Conservation (phyloP, 805 yeast genomes). For the Lipomyces sp. region DNA sequence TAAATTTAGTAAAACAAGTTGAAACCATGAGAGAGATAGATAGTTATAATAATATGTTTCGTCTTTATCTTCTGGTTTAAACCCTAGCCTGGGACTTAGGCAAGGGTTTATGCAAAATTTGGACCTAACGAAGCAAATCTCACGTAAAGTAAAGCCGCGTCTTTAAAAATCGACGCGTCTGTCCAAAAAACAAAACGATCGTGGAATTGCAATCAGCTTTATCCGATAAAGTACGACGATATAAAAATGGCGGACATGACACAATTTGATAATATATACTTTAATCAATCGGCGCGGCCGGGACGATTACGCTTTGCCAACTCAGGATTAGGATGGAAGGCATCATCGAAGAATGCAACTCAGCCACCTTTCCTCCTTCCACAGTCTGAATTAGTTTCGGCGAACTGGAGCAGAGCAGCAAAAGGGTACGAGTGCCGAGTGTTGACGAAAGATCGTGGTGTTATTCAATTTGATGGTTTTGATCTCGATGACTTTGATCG, state of each 20-base stretch:
- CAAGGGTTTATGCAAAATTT: too few species aligned
- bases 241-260: slow-evolving; percentile 38
- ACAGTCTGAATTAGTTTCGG: slow-evolving; percentile 78
- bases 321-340: slow-evolving; percentile 98
- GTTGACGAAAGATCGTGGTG: slow-evolving; percentile 87
- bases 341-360: slow-evolving; percentile 45
- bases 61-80: too few species aligned
- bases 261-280: slow-evolving; percentile 88
- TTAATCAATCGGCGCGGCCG: slow-evolving; percentile 78
- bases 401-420: slow-evolving; percentile 91
- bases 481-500: slow-evolving; percentile 80
- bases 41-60: too few species aligned
- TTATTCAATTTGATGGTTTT: slow-evolving; percentile 88
- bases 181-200: not conserved
- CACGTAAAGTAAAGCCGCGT: not conserved
- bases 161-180: not conserved
- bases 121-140: too few species aligned
- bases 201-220: not conserved
- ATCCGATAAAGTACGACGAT: not conserved
- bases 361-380: slow-evolving; percentile 82
- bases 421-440: slow-evolving; percentile 88
- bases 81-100: too few species aligned
- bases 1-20: too few species aligned
- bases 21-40: too few species aligned
- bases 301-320: slow-evolving; percentile 96